phyloP scores from a whole-genome alignment of 768 basidiomycete genomes.

The Melanogaster broomeanus region DNA sequence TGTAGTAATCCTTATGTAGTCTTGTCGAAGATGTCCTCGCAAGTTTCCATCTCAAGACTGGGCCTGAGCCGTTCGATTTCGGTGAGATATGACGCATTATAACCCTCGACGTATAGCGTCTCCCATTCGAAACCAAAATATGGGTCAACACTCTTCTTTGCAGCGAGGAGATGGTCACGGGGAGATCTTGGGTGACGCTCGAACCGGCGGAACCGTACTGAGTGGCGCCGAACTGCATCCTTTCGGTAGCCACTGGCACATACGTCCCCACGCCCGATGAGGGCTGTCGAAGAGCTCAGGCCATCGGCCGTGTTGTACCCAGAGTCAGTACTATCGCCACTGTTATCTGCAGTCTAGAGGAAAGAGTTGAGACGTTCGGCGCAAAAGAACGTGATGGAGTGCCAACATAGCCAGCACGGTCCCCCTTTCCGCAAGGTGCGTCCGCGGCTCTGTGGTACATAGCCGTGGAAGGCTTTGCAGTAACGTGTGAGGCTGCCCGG shows the following conservation, averaged over 20 bases:
- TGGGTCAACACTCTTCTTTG: not conserved
- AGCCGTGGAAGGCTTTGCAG: slow-evolving; percentile 21
- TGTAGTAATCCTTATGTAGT: not conserved
- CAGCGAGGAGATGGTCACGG: not conserved
- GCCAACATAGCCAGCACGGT: not conserved
- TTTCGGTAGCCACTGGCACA: not conserved
- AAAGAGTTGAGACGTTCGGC: not conserved
- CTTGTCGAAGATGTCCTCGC: not conserved
- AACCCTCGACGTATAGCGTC: not conserved
- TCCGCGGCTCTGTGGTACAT: slow-evolving; percentile 16
- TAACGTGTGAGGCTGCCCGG: slow-evolving; percentile 28
- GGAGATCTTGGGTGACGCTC: not conserved
- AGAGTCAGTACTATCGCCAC: not conserved
- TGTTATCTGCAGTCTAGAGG: not conserved
- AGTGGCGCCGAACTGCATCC: not conserved
- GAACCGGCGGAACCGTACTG: not conserved
- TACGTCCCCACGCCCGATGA: not conserved
- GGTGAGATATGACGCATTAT: not conserved
- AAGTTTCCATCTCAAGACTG: not conserved
- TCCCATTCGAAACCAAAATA: not conserved
- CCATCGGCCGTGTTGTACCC: not conserved
- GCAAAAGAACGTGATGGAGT: not conserved
- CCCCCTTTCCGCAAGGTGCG: not conserved
- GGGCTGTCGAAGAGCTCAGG: too few species aligned
- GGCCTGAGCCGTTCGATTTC: not conserved